These are phyloP conservation scores for Kwoniella europaea DNA, from an alignment of 768 basidiomycete species.

Conservation along the genomic window DNA sequence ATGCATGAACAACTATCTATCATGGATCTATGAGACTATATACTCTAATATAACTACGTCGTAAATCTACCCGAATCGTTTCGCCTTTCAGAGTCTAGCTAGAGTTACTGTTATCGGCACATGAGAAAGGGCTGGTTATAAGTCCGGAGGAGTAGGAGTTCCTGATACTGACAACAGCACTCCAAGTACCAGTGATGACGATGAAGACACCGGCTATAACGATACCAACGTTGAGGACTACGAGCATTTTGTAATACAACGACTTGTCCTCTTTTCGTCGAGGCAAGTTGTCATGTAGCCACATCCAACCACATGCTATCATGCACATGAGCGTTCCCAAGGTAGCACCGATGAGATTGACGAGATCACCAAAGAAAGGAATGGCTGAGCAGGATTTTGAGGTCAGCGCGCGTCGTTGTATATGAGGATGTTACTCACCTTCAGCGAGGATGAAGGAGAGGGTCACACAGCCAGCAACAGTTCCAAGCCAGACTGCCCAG, in stretches of 20 bases:
- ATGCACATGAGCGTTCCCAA: slow-evolving; percentile 43
- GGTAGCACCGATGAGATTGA: slow-evolving; percentile 35
- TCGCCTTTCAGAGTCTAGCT: neutral
- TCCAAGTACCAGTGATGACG: slow-evolving; percentile 45
- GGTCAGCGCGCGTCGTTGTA: slow-evolving; percentile 16
- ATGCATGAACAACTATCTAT: neutral
- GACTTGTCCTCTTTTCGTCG: slow-evolving; percentile 34
- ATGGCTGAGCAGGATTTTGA: slow-evolving; percentile 25
- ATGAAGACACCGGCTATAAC: slow-evolving; percentile 43
- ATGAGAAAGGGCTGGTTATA: slow-evolving; percentile 43
- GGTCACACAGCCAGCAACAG: slow-evolving; percentile 20
- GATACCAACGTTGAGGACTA: slow-evolving; percentile 39
- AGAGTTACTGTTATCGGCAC: slow-evolving; percentile 43
- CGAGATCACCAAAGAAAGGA: slow-evolving; percentile 41
- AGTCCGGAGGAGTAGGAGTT: slow-evolving; percentile 35
- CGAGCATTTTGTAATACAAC: slow-evolving; percentile 31
- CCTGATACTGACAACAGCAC: slow-evolving; percentile 31
- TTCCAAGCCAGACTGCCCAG: slow-evolving; percentile 24
- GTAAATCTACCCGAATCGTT: neutral
- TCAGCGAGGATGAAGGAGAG: slow-evolving; percentile 27
- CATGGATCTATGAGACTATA: neutral
- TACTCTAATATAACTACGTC: neutral
- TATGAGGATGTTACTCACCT: slow-evolving; percentile 16
- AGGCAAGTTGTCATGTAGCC: slow-evolving; percentile 42
- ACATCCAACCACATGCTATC: slow-evolving; percentile 42